Evolutionary conservation across 257 asterid genomes (phyloP).

Genomic region (Fraxinus americana): DNA sequence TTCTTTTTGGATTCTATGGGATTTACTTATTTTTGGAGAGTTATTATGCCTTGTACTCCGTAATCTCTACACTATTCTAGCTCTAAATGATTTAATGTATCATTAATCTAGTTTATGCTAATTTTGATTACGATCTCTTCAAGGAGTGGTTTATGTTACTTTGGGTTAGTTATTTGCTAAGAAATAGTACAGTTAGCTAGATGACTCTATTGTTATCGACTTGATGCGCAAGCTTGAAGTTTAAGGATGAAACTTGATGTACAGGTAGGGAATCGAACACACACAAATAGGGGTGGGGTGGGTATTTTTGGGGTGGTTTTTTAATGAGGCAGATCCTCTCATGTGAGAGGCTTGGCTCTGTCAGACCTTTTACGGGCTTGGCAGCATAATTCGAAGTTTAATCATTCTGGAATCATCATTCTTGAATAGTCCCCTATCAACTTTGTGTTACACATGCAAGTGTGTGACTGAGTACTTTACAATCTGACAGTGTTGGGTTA

Average conservation of each 20-base stretch:
- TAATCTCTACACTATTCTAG: not conserved
- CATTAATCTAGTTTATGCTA: not conserved
- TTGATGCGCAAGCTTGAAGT: not conserved
- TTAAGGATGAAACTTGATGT: not conserved
- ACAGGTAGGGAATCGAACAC: too few species aligned
- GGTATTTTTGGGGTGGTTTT: too few species aligned
- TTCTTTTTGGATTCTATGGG: constrained; percentile 14
- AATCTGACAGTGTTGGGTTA: not conserved
- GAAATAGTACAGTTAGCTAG: not conserved
- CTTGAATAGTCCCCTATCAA: constrained; percentile 7
- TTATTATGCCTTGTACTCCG: constrained; percentile 6
- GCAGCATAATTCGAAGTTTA: not conserved
- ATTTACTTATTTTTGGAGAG: not conserved
- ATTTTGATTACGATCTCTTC: not conserved
- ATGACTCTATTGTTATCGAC: constrained; percentile 1
- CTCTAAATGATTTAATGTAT: constrained; percentile 13
- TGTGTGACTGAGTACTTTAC: not conserved
- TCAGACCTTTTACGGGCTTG: too few species aligned
- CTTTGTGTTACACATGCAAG: not conserved
- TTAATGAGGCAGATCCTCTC: too few species aligned
- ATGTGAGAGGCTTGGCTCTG: too few species aligned
- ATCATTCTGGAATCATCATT: not conserved
- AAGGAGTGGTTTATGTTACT: not conserved
- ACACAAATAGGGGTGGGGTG: too few species aligned
- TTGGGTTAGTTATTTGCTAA: constrained; percentile 4